Evolutionary conservation across 306 rosid species (phyloP).

Genomic region (Vigna radiata): DNA sequence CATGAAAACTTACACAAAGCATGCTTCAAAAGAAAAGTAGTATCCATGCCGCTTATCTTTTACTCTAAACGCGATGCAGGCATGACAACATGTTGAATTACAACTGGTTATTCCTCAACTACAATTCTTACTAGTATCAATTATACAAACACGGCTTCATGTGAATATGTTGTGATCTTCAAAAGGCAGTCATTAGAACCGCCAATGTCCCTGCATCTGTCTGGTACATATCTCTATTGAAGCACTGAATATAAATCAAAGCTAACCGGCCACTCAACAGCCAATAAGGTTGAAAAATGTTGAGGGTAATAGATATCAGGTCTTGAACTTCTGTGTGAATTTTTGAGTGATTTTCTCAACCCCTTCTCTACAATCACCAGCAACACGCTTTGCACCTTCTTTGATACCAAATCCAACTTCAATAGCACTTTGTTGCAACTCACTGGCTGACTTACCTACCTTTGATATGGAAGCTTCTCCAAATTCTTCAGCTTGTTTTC

Average conservation of each 20-base stretch:
- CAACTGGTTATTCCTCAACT: conserved; percentile 44
- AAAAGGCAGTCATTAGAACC: conserved; percentile 32
- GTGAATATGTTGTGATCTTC: conserved; percentile 18
- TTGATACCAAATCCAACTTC: conserved; percentile 64
- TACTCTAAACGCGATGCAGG: conserved; percentile 7
- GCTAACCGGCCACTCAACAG: conserved; percentile 38
- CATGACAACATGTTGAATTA: conserved; percentile 1
- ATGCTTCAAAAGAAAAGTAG: background rate
- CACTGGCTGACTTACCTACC: conserved; percentile 64
- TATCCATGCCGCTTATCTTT: background rate
- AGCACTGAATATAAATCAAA: conserved; percentile 32
- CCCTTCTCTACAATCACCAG: conserved; percentile 88
- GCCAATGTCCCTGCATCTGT: conserved; percentile 38
- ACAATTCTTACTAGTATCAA: conserved; percentile 24
- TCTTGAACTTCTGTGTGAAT: conserved; percentile 86
- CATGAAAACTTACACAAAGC: background rate
- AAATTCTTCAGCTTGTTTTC: conserved; percentile 63
- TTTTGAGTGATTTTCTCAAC: conserved; percentile 88
- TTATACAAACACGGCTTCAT: conserved; percentile 43
- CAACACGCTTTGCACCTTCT: conserved; percentile 83
- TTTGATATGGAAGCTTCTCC: conserved; percentile 56
- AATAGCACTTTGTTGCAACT: conserved; percentile 66
- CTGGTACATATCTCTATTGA: conserved; percentile 24
- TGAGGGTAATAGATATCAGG: conserved; percentile 49
- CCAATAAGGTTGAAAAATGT: conserved; percentile 20